phyloP scores from a whole-genome alignment of 2,329 filamentous ascomycete genomes.

The Diplocarpon mali region DNA sequence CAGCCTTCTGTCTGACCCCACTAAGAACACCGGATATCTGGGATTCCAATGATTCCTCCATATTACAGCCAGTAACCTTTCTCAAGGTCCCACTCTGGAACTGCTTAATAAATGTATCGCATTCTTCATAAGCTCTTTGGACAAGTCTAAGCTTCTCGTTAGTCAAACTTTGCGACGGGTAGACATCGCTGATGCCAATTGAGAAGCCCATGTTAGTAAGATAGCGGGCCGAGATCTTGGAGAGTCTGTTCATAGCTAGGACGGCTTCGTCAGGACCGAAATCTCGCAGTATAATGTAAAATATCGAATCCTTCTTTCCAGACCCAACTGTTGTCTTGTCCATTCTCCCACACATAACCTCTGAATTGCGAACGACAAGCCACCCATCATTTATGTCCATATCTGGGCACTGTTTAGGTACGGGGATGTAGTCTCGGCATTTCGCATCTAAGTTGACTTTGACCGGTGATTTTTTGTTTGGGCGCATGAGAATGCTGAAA shows the following conservation, averaged over 20 bases:
- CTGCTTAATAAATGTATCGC: constrained; percentile 69
- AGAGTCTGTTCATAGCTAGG: constrained; percentile 84
- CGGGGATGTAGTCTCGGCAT: constrained; percentile 68
- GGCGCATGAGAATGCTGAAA: constrained; percentile 83
- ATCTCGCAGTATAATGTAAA: constrained; percentile 92
- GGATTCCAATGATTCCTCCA: constrained; percentile 87
- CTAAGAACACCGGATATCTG: constrained; percentile 83
- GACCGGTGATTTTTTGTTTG: constrained; percentile 73
- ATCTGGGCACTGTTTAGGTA: constrained; percentile 46
- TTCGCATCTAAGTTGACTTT: constrained; percentile 88
- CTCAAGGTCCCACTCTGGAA: constrained; percentile 74
- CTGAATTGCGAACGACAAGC: constrained; percentile 88
- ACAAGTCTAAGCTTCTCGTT: constrained; percentile 68
- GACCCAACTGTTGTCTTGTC: constrained; percentile 96
- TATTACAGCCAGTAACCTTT: constrained; percentile 79
- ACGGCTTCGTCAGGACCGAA: constrained; percentile 85
- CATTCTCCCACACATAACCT: constrained; percentile 95
- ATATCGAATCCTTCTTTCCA: constrained; percentile 95
- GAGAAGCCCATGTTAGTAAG: constrained; percentile 90
- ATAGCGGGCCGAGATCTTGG: constrained; percentile 80
- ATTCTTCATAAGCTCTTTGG: constrained; percentile 64
- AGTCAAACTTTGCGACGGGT: constrained; percentile 62
- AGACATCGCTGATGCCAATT: constrained; percentile 91
- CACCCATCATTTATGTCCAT: constrained; percentile 83
- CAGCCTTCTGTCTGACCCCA: constrained; percentile 82